phyloP scores from a whole-genome alignment of 208 protist genomes.

The Kentomonas sorsogonicus region DNA sequence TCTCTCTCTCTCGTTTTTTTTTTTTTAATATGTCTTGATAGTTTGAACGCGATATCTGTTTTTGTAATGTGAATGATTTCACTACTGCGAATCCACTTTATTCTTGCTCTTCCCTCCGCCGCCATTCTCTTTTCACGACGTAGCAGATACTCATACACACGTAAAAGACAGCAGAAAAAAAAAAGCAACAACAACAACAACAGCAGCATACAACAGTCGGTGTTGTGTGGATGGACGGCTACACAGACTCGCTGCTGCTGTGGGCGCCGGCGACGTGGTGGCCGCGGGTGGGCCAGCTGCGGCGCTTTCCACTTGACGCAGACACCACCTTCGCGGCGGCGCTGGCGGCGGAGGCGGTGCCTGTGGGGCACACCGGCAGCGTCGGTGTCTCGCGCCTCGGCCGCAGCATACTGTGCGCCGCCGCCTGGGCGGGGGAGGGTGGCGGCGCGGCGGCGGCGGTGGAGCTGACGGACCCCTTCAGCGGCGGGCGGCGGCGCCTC shows the following conservation, averaged over 20 bases:
- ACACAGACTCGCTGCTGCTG: constrained; percentile 55
- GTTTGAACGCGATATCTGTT: too few relatives aligned
- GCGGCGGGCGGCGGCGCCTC: too few relatives aligned
- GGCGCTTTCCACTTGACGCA: constrained; percentile 33
- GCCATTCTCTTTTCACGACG: too few relatives aligned
- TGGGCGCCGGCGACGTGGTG: constrained; percentile 54
- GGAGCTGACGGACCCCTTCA: too few relatives aligned
- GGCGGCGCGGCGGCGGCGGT: constrained; percentile 9
- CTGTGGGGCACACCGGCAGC: constrained; percentile 7
- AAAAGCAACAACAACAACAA: not conserved
- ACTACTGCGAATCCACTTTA: not conserved
- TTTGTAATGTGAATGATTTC: too few relatives aligned
- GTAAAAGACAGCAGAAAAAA: too few relatives aligned
- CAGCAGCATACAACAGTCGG: not conserved
- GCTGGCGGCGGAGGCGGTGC: constrained; percentile 24
- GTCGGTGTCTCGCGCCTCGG: constrained; percentile 57
- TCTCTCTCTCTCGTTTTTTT: not conserved
- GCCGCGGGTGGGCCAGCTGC: constrained; percentile 38
- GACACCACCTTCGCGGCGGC: constrained; percentile 41
- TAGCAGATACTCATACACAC: too few relatives aligned
- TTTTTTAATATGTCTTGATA: not conserved
- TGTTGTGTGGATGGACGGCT: constrained; percentile 19
- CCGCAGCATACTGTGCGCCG: constrained; percentile 38
- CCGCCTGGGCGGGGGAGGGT: constrained; percentile 20
- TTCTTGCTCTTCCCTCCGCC: too few relatives aligned